phyloP scores from a whole-genome alignment of 768 basidiomycete species.

The Coprinopsis cinerea region DNA sequence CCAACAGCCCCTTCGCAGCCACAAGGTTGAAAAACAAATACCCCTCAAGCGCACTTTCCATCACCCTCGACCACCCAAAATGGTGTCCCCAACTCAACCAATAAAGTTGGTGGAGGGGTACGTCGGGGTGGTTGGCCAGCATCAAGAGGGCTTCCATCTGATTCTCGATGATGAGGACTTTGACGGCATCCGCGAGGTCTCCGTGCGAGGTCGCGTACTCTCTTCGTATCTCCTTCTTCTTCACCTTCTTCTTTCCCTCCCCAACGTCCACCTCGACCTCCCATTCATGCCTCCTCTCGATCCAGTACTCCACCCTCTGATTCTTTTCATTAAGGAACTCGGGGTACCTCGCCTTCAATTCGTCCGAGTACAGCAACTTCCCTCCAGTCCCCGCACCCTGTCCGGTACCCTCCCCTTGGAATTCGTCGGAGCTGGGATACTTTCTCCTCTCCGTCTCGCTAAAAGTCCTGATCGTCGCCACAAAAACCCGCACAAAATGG shows the following conservation, averaged over 20 bases:
- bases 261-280: not conserved
- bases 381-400: too few species aligned
- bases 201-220: constrained; percentile 19
- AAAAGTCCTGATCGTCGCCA: constrained; percentile 24
- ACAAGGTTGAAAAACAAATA: constrained; percentile 34
- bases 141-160: constrained; percentile 26
- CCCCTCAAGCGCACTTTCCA: constrained; percentile 22
- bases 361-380: constrained; percentile 29
- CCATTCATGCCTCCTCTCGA: constrained; percentile 13
- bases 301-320: constrained; percentile 30
- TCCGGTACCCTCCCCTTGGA: not conserved
- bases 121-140: constrained; percentile 30
- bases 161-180: constrained; percentile 30
- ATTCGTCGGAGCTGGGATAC: constrained; percentile 15
- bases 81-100: constrained; percentile 26
- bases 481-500: constrained; percentile 27
- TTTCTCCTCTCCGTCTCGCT: constrained; percentile 32
- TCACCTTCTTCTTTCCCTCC: too few species aligned
- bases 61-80: constrained; percentile 27
- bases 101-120: constrained; percentile 23
- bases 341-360: constrained; percentile 22
- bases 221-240: too few species aligned
- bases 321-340: constrained; percentile 23
- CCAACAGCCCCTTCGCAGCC: constrained; percentile 23
- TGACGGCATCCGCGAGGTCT: constrained; percentile 29